These are phyloP conservation scores for Yamadazyma scolyti DNA, from an alignment of 805 yeast species.

Conservation along the genomic window DNA sequence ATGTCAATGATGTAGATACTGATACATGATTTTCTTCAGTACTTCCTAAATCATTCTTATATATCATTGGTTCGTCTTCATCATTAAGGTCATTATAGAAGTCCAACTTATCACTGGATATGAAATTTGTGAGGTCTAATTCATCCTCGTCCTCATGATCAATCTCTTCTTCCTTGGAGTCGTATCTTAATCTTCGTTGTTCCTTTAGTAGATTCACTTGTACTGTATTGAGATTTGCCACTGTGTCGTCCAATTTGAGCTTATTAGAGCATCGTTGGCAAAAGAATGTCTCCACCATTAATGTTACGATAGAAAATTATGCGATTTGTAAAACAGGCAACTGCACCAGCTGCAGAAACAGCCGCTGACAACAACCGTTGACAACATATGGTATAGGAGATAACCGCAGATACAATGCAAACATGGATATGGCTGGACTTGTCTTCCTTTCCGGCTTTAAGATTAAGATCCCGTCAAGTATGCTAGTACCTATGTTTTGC, in stretches of 20 bases:
- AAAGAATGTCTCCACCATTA: conserved; percentile 11
- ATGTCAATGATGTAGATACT: conserved; percentile 14
- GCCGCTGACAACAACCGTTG: no score
- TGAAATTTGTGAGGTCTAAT: conserved; percentile 26
- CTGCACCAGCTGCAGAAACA: no score
- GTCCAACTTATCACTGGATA: conserved; percentile 38
- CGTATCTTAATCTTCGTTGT: conserved; percentile 15
- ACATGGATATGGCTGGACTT: no score
- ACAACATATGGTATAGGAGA: no score
- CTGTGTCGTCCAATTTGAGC: conserved; percentile 51
- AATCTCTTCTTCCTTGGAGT: neutral
- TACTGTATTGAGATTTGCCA: conserved; percentile 48
- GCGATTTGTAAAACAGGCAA: no score
- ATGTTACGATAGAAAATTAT: conserved; percentile 3
- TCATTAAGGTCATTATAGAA: conserved; percentile 25
- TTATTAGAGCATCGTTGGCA: conserved; percentile 68
- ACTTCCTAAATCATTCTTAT: conserved; percentile 28
- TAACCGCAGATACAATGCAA: no score
- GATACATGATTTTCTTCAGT: conserved; percentile 12
- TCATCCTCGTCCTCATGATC: conserved; percentile 11
- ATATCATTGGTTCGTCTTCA: conserved; percentile 18
- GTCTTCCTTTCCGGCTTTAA: no score
- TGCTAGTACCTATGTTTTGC: no score
- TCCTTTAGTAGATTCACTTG: conserved; percentile 52
- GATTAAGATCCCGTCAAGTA: no score